phyloP scores from a whole-genome alignment of 2,329 filamentous ascomycete species.

The Microascus cirrosus region DNA sequence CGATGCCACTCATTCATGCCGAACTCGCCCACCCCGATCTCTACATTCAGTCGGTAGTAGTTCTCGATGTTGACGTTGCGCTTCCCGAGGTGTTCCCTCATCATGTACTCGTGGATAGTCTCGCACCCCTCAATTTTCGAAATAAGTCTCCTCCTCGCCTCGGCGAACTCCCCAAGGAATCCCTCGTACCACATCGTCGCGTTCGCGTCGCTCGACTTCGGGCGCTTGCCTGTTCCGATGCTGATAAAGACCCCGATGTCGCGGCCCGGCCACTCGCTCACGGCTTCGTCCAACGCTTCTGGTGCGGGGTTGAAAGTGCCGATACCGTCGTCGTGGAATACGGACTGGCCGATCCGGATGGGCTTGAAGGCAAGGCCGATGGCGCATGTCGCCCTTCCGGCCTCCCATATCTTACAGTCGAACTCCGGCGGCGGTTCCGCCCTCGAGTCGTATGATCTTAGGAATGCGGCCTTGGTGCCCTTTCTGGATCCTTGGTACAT shows the following conservation, averaged over 20 bases:
- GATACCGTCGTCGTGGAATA: conserved; percentile 86
- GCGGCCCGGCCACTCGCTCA: conserved; percentile 91
- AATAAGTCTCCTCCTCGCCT: conserved; percentile 75
- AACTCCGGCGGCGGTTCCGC: conserved; percentile 85
- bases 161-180: conserved; percentile 84
- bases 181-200: conserved; percentile 85
- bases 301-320: conserved; percentile 90
- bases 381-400: conserved; percentile 84
- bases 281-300: conserved; percentile 76
- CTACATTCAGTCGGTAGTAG: conserved; percentile 94
- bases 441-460: conserved; percentile 91
- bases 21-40: conserved; percentile 91
- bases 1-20: conserved; percentile 98
- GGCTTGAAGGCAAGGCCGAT: conserved; percentile 93
- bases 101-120: conserved; percentile 77
- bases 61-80: conserved; percentile 77
- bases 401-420: conserved; percentile 94
- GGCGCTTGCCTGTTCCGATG: conserved; percentile 83
- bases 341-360: conserved; percentile 82
- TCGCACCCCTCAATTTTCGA: conserved; percentile 94
- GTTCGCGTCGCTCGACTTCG: conserved; percentile 54
- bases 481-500: conserved; percentile 74
- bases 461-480: conserved; percentile 55
- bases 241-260: conserved; percentile 89
- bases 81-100: conserved; percentile 63